Base-by-base conservation (phyloP, 2,329 filamentous ascomycete genomes). In the Penicillium sp. region DNA sequence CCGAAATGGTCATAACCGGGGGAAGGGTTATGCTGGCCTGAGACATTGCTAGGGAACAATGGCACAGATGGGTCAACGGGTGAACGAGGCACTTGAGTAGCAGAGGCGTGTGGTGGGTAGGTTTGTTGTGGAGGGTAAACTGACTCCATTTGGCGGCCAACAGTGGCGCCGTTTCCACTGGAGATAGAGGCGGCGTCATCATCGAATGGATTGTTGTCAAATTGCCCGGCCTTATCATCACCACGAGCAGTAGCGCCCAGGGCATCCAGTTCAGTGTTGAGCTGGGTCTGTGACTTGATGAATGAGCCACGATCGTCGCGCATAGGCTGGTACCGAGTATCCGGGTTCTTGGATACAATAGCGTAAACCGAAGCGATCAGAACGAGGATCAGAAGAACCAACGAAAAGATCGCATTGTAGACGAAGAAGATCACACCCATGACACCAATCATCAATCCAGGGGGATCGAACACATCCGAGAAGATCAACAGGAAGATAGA, bases 311-410 rank as follows among this genome's bases (percentile, higher is more conserved):
- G 88, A 74, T 97, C 93, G 67, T 97, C 93, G 51, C 89, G 88
- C 92, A 97, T 97, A 66, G 91, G 91, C 74, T 96, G 91, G 76
- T 97, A 97, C 58, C 92, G 87, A 39, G 89, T 90, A 70, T 97
- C 93, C 19, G 93, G 93, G 76, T 97, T 95, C 82, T 95, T 95
- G 58, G 90, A 90, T 71, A 91, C 84, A 68, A 97, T 85, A 43
- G 90, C 89, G 62, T 93, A 90, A 74, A 81, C 77, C 4, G 89
- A 91, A 8, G 88, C 86, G 63, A 91, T 82, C 48, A 93, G 81
- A 47, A 97, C 85, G 76, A 96, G 86, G 66, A 96, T 79, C 59
- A 97, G 80, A 30, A 96, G 82, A 41, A 96, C 85, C 48, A 93
- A 77, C 1, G 91, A 86, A 70, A 96, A 94, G 48, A 84, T 84